Conservation (phyloP, 176 grass and related monocot genomes). For the Pharus latifolius region DNA sequence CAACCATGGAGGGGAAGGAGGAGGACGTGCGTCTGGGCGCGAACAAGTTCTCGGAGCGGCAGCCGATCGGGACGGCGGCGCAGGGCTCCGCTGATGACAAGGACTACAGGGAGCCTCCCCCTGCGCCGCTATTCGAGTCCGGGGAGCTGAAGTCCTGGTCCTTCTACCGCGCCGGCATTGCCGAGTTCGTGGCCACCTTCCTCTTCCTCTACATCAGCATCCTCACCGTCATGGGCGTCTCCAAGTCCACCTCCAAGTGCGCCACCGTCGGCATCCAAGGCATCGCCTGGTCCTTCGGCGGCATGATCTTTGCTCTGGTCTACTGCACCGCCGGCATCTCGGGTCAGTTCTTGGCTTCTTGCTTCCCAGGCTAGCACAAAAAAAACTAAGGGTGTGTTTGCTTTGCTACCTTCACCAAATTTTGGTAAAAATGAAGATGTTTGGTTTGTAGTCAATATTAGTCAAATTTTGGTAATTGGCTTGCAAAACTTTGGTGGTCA, state of each 20-base stretch:
- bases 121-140: constrained; percentile 72
- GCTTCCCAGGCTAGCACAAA: too few relatives aligned
- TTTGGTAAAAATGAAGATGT: too few relatives aligned
- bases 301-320: constrained; percentile 92
- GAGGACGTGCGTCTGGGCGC: constrained; percentile 75
- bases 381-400: too few relatives aligned
- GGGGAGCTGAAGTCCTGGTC: constrained; percentile 89
- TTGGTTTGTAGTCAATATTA: too few relatives aligned
- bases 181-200: constrained; percentile 85
- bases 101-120: constrained; percentile 80
- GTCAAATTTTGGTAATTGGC: too few relatives aligned
- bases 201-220: constrained; percentile 93
- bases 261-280: constrained; percentile 78
- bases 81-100: constrained; percentile 59
- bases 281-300: constrained; percentile 88
- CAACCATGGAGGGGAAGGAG: constrained; percentile 68
- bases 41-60: constrained; percentile 70
- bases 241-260: constrained; percentile 52
- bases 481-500: too few relatives aligned
- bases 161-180: constrained; percentile 91
- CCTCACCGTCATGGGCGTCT: constrained; percentile 88
- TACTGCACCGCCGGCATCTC: constrained; percentile 97
- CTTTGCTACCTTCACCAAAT: too few relatives aligned
- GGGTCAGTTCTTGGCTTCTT: constrained; percentile 16
- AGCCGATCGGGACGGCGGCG: constrained; percentile 74